phyloP scores from a whole-genome alignment of 2,329 filamentous ascomycete genomes.

The Aspergillus intermedius region DNA sequence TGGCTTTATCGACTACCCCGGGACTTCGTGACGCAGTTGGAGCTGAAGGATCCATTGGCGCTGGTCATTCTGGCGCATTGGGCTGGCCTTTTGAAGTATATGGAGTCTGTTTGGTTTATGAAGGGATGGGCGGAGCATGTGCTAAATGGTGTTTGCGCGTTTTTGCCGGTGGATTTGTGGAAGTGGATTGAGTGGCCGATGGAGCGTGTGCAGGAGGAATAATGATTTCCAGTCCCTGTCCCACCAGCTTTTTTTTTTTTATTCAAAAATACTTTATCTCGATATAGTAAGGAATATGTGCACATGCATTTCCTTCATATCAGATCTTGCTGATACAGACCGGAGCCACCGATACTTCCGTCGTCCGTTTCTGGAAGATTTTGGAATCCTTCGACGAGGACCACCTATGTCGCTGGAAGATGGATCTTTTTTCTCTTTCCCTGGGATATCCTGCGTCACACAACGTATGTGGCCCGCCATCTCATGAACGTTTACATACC shows the following conservation, averaged over 20 bases:
- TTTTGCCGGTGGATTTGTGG: constrained; percentile 11
- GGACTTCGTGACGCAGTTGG: constrained; percentile 16
- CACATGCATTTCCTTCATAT: no score
- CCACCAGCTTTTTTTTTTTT: neutral
- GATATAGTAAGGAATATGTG: neutral
- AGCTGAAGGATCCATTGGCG: constrained; percentile 20
- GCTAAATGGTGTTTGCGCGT: constrained; percentile 19
- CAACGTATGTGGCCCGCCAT: neutral
- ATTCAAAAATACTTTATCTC: neutral
- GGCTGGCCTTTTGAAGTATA: constrained; percentile 25
- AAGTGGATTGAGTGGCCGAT: constrained; percentile 24
- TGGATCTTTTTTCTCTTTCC: neutral
- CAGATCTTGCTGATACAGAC: no score
- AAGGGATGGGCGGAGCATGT: constrained; percentile 28
- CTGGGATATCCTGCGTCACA: neutral
- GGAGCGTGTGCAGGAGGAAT: neutral
- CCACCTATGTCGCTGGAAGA: no score
- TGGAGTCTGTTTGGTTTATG: constrained; percentile 29
- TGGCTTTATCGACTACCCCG: constrained; percentile 25
- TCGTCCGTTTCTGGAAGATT: no score
- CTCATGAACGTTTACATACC: neutral
- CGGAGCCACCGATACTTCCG: no score
- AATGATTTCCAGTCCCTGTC: neutral
- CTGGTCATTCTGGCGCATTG: constrained; percentile 26
- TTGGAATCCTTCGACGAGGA: no score